Conservation (phyloP, 2,329 filamentous ascomycete species). For the Cyphellophora europaea region DNA sequence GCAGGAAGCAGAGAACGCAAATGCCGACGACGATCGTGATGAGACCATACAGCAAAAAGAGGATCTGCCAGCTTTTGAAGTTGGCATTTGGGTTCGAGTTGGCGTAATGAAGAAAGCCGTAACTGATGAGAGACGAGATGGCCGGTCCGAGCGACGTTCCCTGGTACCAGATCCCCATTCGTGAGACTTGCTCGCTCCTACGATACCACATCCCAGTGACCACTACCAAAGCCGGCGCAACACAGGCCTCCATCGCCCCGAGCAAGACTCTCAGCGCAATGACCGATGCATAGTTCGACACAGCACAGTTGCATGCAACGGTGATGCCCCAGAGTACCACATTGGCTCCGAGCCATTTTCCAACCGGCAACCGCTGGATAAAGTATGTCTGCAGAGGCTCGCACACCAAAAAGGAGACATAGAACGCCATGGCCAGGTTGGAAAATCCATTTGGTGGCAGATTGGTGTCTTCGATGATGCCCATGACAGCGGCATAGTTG, state of each 20-base stretch:
- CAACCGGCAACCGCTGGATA: constrained; percentile 45
- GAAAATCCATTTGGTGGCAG: constrained; percentile 50
- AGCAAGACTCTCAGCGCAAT: constrained; percentile 42
- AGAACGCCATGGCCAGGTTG: constrained; percentile 50
- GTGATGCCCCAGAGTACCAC: constrained; percentile 38
- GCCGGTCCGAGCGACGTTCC: constrained; percentile 9
- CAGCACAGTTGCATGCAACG: constrained; percentile 39
- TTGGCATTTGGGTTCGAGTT: constrained; percentile 15
- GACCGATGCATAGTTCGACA: constrained; percentile 41
- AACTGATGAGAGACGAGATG: constrained; percentile 8
- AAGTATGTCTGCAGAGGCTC: constrained; percentile 49
- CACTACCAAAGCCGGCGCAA: constrained; percentile 46
- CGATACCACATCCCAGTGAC: constrained; percentile 49
- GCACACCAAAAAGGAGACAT: constrained; percentile 47
- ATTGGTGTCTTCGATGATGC: constrained; percentile 43
- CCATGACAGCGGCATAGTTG: constrained; percentile 50
- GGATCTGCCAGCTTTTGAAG: constrained; percentile 20
- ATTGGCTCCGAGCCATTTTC: constrained; percentile 42
- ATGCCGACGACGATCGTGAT: constrained; percentile 31
- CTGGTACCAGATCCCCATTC: constrained; percentile 21
- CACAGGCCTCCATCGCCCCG: constrained; percentile 45
- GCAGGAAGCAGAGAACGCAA: constrained; percentile 29
- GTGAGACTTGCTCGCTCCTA: constrained; percentile 24
- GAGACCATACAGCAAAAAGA: constrained; percentile 38
- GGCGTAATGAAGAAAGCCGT: constrained; percentile 10